A percentile compares a stretch with the other conserved stretches of the same genome.
Conservation (phyloP, 2,329 filamentous ascomycete genomes). For the Emergomyces pasteurianus region DNA sequence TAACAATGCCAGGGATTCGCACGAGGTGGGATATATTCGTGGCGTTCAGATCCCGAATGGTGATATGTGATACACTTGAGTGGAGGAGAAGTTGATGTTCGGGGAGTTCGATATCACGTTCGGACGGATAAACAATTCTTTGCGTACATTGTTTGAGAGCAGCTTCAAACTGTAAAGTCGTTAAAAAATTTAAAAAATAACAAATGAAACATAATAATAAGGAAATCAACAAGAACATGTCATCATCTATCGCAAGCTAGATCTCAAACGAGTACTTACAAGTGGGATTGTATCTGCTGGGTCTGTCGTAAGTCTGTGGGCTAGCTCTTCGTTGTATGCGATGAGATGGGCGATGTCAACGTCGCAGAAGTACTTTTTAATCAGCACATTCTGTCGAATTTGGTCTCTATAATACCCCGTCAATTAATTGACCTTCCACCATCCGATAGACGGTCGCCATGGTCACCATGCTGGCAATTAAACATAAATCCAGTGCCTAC, state of each 20-base stretch:
- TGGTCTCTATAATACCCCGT: slow-evolving; percentile 58
- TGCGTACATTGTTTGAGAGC: slow-evolving; percentile 86
- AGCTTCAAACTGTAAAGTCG: slow-evolving; percentile 60
- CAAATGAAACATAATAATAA: too few relatives aligned
- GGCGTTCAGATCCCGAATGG: slow-evolving; percentile 87
- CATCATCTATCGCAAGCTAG: not conserved
- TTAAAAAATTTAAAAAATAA: too few relatives aligned
- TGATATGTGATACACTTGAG: slow-evolving; percentile 79
- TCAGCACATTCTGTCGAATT: slow-evolving; percentile 82
- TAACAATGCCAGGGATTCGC: slow-evolving; percentile 91
- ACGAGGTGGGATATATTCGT: slow-evolving; percentile 90
- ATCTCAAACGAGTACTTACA: slow-evolving; percentile 39
- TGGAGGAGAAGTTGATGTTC: slow-evolving; percentile 92
- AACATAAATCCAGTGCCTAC: slow-evolving; percentile 34
- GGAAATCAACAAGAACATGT: too few relatives aligned
- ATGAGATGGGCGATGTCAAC: slow-evolving; percentile 93
- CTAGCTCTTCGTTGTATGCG: slow-evolving; percentile 89
- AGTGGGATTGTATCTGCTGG: slow-evolving; percentile 87
- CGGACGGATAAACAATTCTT: slow-evolving; percentile 77
- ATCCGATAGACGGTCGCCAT: too few relatives aligned
- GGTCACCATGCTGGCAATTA: not conserved
- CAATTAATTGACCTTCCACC: not conserved
- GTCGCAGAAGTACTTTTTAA: slow-evolving; percentile 93
- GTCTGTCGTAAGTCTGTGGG: slow-evolving; percentile 76
- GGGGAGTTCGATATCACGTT: slow-evolving; percentile 57